Percentiles rank a stretch among this genome's conserved stretches.
phyloP scores from a whole-genome alignment of 2,329 filamentous ascomycete genomes.

The Trichophyton mentagrophytes region DNA sequence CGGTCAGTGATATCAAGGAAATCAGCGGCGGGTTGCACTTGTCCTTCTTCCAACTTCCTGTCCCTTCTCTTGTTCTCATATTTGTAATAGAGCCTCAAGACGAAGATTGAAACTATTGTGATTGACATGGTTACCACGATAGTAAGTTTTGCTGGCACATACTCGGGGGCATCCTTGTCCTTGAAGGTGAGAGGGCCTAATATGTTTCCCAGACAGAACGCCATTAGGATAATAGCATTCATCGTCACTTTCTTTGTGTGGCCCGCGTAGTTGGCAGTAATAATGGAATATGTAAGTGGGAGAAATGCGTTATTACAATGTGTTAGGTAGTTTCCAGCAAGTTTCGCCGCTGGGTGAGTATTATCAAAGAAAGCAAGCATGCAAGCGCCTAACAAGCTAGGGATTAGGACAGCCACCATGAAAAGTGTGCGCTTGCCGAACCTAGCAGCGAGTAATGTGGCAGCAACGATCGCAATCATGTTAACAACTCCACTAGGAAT shows the following conservation, averaged over 20 bases:
- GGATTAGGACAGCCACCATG: constrained; percentile 57
- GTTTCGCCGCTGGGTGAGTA: constrained; percentile 43
- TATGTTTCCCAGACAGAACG: constrained; percentile 56
- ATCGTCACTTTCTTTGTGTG: constrained; percentile 61
- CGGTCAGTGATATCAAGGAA: constrained; percentile 53
- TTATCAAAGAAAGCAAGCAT: constrained; percentile 53
- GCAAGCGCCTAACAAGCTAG: constrained; percentile 54
- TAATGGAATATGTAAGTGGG: constrained; percentile 53
- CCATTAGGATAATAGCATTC: constrained; percentile 57
- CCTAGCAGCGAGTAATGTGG: constrained; percentile 20
- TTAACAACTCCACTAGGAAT: constrained; percentile 10
- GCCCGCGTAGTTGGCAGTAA: constrained; percentile 57
- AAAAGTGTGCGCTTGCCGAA: constrained; percentile 56
- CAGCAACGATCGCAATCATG: background rate
- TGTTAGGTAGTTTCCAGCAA: constrained; percentile 64
- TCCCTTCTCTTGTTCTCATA: constrained; percentile 49
- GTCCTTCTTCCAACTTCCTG: constrained; percentile 31
- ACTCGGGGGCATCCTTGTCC: constrained; percentile 47
- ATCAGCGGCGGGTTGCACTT: constrained; percentile 37
- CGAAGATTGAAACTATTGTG: constrained; percentile 42
- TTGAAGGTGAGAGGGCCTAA: constrained; percentile 56
- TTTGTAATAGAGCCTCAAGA: constrained; percentile 45
- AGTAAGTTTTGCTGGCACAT: constrained; percentile 56
- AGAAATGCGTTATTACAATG: constrained; percentile 67
- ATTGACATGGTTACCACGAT: constrained; percentile 59